phyloP scores from a whole-genome alignment of 352 stramenopile genomes.

The Phytophthora hibernalis region DNA sequence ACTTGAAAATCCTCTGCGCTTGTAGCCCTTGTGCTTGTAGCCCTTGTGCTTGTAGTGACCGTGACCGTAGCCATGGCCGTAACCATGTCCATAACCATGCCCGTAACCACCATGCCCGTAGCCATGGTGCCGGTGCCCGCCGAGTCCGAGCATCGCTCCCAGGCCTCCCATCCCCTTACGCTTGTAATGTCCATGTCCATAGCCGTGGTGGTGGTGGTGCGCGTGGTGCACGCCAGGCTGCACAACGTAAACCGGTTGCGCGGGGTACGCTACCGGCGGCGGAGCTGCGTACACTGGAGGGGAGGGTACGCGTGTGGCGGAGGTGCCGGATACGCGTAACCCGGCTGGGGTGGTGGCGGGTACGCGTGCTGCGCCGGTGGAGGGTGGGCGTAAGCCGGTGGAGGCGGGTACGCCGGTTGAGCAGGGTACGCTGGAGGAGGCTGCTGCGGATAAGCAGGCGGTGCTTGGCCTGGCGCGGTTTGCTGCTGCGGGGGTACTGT shows the following conservation, averaged over 20 bases:
- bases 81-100: background rate
- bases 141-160: constrained; percentile 28
- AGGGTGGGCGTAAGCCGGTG: constrained; percentile 16
- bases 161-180: constrained; percentile 19
- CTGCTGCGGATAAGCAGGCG: constrained; percentile 3
- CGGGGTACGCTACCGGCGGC: constrained; percentile 16
- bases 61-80: constrained; percentile 27
- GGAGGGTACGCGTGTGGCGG: constrained; percentile 6
- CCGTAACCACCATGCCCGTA: constrained; percentile 9
- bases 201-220: constrained; percentile 31
- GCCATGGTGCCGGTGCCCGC: constrained; percentile 12
- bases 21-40: constrained; percentile 41
- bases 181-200: constrained; percentile 32
- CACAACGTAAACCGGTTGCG: constrained; percentile 41
- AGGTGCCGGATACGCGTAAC: constrained; percentile 6
- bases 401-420: constrained; percentile 27
- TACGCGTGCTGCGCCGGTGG: constrained; percentile 15
- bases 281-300: constrained; percentile 14
- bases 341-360: background rate
- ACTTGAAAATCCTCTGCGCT: no score
- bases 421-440: constrained; percentile 30
- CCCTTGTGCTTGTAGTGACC: constrained; percentile 41
- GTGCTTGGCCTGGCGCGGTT: constrained; percentile 14
- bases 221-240: constrained; percentile 37
- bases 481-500: constrained; percentile 38